A percentile compares a stretch with the other conserved stretches of the same genome.
phyloP scores from a whole-genome alignment of 257 asterid species.

The Plantago ovata region DNA sequence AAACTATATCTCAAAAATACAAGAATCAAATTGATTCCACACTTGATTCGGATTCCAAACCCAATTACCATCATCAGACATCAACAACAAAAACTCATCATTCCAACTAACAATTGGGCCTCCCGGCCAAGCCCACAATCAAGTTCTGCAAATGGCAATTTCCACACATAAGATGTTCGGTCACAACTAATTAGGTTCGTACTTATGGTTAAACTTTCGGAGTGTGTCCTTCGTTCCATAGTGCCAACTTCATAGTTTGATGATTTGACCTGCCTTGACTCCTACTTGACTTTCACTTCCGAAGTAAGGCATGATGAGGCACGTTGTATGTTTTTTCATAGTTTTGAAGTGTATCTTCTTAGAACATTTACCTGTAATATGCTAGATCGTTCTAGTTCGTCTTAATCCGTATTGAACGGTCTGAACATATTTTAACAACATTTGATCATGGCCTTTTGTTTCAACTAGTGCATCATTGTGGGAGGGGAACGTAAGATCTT shows the following conservation, averaged over 20 bases:
- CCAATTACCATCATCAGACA: constrained; percentile 21
- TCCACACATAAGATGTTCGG: constrained; percentile 41
- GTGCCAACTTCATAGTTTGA: constrained; percentile 25
- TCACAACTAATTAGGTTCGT: constrained; percentile 29
- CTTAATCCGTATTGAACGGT: constrained; percentile 42
- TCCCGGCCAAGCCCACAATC: constrained; percentile 39
- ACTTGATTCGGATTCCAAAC: constrained; percentile 33
- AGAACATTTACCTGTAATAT: too few species aligned
- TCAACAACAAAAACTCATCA: constrained; percentile 39
- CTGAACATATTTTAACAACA: constrained; percentile 27
- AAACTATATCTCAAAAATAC: constrained; percentile 27
- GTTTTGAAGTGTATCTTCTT: too few species aligned
- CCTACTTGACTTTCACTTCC: constrained; percentile 32
- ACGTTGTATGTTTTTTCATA: too few species aligned
- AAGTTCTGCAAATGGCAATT: constrained; percentile 30
- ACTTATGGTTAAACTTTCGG: constrained; percentile 33
- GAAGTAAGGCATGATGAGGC: too few species aligned
- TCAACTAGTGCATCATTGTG: constrained; percentile 22
- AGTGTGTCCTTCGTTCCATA: constrained; percentile 31
- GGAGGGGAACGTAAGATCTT: constrained; percentile 32
- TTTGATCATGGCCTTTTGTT: constrained; percentile 21
- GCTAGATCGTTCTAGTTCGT: too few species aligned
- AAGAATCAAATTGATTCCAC: constrained; percentile 30
- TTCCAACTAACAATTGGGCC: constrained; percentile 44
- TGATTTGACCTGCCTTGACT: constrained; percentile 22